Base-by-base conservation (phyloP, 2,329 filamentous ascomycete species). In the Lasiodiplodia gonubiensis region DNA sequence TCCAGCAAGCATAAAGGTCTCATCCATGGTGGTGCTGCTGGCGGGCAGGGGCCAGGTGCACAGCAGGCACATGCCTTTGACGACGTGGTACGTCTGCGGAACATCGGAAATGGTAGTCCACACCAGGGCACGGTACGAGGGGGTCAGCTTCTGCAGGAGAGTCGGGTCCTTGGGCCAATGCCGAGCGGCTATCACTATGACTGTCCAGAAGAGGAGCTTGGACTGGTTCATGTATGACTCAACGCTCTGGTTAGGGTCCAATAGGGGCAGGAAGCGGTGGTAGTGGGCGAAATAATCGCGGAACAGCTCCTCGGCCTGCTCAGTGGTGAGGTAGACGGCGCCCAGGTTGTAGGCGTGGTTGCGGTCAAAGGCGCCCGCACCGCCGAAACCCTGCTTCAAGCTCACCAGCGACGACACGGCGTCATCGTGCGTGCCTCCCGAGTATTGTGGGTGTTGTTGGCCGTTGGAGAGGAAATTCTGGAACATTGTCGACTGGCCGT, bases 31-130 rank as follows among this genome's bases (percentile, higher is more conserved):
- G 1, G 91, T 93, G 5, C 90, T 92, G 78, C 90, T 93, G n/a
- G 90, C 92, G 0, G 92, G 92, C 46, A 94, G 80, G 6, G 92
- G 92, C 92, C 92, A 95, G 5, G 90, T 92, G 77, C 92, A 94
- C 51, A 94, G 80, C 67, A 95, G 80, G 74, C 91, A 93, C 72
- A 94, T 83, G 2, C 91, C 92, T 80, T 94, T 94, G 76, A 94
- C 90, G 68, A 93, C 89, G 74, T 90, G 90, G 76, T 94, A 92
- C 71, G 88, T 92, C 74, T 90, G 91, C 1, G 92, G 91, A 0
- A 93, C 90, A 69, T 92, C 89, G 27, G 89, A 88, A 57, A 94
- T 88, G 0, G 91, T 93, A 52, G 86, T 86, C 91, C 92, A 94
- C 46, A 94, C 82, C 70, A 94, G 82, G 70, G 89, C 85, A 14